Percentiles rank a stretch among this genome's conserved stretches.
Evolutionary conservation across 495 filamentous ascomycete species (phyloP).

Genomic region (Xanthoparmelia taractica): DNA sequence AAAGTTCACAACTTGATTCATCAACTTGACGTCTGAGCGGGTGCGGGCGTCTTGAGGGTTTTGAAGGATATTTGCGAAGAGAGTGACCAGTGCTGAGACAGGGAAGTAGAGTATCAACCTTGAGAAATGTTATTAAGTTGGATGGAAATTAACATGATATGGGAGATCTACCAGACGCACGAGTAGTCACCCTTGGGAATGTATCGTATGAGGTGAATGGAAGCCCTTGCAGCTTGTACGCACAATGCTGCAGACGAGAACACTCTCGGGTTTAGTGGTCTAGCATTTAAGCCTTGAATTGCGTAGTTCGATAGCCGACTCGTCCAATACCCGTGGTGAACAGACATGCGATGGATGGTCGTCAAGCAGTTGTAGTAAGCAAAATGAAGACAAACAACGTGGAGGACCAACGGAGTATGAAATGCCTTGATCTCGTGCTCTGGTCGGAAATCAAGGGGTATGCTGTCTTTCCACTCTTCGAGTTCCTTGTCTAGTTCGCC

Average conservation of each 20-base stretch:
- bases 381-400: conserved; percentile 89
- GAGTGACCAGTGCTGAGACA: conserved; percentile 86
- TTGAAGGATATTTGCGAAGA: conserved; percentile 95
- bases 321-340: conserved; percentile 98
- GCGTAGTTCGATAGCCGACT: conserved; percentile 91
- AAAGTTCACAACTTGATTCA: conserved; percentile 89
- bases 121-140: conserved; percentile 10
- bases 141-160: neutral
- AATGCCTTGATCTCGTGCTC: conserved; percentile 89
- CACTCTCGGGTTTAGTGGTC: conserved; percentile 84
- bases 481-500: conserved; percentile 89
- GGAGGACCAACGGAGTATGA: conserved; percentile 82
- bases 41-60: conserved; percentile 87
- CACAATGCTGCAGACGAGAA: conserved; percentile 91
- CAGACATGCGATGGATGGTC: conserved; percentile 96
- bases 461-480: conserved; percentile 92
- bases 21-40: conserved; percentile 78
- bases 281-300: conserved; percentile 83
- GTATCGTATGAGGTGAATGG: conserved; percentile 89
- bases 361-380: conserved; percentile 97
- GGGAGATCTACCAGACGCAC: conserved; percentile 76
- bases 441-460: conserved; percentile 87
- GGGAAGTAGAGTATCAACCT: conserved; percentile 98
- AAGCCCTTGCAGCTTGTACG: conserved; percentile 83
- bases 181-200: conserved; percentile 91